Conservation (phyloP, 192 early-diverging fungal species). For the Backusella circina region DNA sequence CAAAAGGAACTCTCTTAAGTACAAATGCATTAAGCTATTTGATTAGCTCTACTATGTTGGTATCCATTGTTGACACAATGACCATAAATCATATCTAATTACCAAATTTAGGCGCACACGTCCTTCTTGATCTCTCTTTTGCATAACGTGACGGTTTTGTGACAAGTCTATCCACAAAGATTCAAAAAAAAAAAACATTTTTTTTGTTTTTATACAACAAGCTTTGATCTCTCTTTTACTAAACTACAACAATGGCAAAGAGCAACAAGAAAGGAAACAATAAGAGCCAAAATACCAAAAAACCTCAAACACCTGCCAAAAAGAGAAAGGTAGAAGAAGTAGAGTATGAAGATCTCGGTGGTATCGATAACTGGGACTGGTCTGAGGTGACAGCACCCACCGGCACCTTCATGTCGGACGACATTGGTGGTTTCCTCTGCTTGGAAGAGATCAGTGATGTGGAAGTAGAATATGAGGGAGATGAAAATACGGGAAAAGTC, state of each 20-base stretch:
- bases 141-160: neutral
- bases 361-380: slow-evolving; percentile 57
- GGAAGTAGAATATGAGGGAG: slow-evolving; percentile 70
- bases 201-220: neutral
- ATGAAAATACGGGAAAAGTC: slow-evolving; percentile 57
- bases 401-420: slow-evolving; percentile 54
- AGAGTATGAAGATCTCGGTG: slow-evolving; percentile 31
- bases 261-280: neutral
- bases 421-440: slow-evolving; percentile 77
- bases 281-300: neutral
- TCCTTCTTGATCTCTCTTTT: neutral
- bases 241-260: neutral
- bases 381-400: slow-evolving; percentile 45
- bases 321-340: slow-evolving; percentile 1
- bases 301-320: neutral
- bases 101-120: neutral
- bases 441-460: slow-evolving; percentile 88
- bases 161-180: neutral
- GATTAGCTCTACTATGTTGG: no score
- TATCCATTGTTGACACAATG: no score
- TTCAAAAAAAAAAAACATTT: neutral
- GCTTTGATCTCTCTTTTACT: neutral
- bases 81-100: no score
- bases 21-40: no score
- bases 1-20: no score